These are phyloP conservation scores for Kwoniella newhampshirensis DNA, from an alignment of 768 basidiomycete species.

Conservation along the genomic window DNA sequence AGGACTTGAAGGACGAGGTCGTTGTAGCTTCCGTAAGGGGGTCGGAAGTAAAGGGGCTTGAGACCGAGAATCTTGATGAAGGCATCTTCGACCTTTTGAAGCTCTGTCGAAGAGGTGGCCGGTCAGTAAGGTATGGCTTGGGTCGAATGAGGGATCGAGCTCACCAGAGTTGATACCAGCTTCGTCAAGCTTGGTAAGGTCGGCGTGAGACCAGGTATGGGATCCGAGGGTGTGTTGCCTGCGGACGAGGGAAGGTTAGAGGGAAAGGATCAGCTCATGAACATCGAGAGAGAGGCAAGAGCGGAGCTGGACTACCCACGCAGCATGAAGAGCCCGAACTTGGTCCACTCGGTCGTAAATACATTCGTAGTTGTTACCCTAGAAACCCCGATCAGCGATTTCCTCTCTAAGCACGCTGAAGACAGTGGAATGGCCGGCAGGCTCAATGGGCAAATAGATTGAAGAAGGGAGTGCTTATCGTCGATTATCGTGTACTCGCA, in stretches of 20 bases:
- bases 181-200: constrained; percentile 42
- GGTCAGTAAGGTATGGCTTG: neutral
- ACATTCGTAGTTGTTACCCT: constrained; percentile 52
- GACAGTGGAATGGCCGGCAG: too few relatives aligned
- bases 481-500: constrained; percentile 18
- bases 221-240: constrained; percentile 50
- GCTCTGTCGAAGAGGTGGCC: constrained; percentile 26
- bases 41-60: constrained; percentile 50
- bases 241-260: neutral
- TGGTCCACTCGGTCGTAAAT: constrained; percentile 50
- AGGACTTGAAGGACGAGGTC: constrained; percentile 46
- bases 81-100: constrained; percentile 45
- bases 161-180: constrained; percentile 36
- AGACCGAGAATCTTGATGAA: constrained; percentile 51
- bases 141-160: constrained; percentile 6
- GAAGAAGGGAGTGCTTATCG: neutral
- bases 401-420: neutral
- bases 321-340: constrained; percentile 34
- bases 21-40: constrained; percentile 51
- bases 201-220: constrained; percentile 51
- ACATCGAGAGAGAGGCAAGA: too few relatives aligned
- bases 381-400: neutral
- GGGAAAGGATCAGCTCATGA: too few relatives aligned
- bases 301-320: constrained; percentile 19
- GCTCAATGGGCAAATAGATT: neutral